These are phyloP conservation scores for Linum trigynum DNA, from an alignment of 345 rosid species.

Conservation along the genomic window DNA sequence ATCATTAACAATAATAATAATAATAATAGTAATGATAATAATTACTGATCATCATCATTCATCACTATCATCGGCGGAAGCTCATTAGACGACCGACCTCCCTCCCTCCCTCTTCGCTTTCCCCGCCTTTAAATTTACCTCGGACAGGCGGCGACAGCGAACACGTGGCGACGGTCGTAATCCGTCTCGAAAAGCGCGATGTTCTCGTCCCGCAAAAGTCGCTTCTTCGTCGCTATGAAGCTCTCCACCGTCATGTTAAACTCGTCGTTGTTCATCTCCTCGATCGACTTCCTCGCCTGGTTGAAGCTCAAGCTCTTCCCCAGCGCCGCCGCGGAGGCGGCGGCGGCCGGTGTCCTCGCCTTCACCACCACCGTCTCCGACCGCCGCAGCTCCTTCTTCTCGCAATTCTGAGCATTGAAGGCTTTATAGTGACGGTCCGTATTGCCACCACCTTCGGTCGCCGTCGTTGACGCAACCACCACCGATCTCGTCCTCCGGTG, in stretches of 20 bases:
- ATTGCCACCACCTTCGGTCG: background rate
- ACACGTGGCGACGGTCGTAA: background rate
- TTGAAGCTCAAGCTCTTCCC: background rate
- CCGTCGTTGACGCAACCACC: slow-evolving; percentile 2
- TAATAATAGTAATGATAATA: too few species aligned
- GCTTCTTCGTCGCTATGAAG: slow-evolving; percentile 40
- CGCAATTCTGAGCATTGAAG: background rate
- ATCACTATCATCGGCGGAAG: too few species aligned
- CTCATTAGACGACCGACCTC: too few species aligned
- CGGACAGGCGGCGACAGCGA: too few species aligned
- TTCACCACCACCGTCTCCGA: slow-evolving; percentile 29
- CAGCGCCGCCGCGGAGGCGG: slow-evolving; percentile 1
- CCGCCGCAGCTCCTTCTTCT: slow-evolving; percentile 16
- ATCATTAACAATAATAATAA: background rate
- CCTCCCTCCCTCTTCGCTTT: background rate
- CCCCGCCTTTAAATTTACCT: too few species aligned
- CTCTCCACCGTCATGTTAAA: slow-evolving; percentile 41
- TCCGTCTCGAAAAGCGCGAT: slow-evolving; percentile 1
- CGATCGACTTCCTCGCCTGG: slow-evolving; percentile 26
- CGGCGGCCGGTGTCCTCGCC: slow-evolving; percentile 3
- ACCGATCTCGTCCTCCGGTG: slow-evolving; percentile 22
- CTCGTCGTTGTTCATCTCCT: slow-evolving; percentile 53
- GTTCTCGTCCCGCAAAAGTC: slow-evolving; percentile 30
- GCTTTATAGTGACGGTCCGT: too few species aligned
- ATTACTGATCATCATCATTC: background rate